Evolutionary conservation across 306 rosid species (phyloP), one percentile per base, ranked within the genome.

Genomic region (Fagus crenata): DNA sequence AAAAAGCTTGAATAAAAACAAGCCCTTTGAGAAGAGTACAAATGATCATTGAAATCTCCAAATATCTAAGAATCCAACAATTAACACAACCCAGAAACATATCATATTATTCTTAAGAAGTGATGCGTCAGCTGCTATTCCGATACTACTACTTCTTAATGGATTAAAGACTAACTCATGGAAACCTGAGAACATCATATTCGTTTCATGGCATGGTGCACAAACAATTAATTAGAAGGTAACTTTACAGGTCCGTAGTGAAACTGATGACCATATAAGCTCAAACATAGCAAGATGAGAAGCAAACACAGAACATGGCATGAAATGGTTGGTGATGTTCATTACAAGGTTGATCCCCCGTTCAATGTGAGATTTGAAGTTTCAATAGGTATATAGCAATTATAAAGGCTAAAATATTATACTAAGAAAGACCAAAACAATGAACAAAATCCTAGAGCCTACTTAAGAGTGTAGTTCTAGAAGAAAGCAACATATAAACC

Each of bases 401-500:
- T 14, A 64, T 64, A 15, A 49, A 54, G 31, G 17, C 43, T 15
- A 36, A 53, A 40, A 11, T 53, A 68, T 28, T 14, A 40, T 31
- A 4, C 42, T 7, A 39, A 28, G 40, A 51, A 39, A 39, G 65
- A 65, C 53, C 69, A 64, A n/a, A 13, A 39, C 2, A 67, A 33
- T 18, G 71, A 28, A 70, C 61, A 63, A 69, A 80, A 80, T 49
- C 31, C 36, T 59, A 35, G 53, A 71, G 56, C 81, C 71, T 72
- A 78, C 37, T 80, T 78, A 64, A 46, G 84, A 80, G 85, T 67
- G 53, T 69, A 78, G 58, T 73, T 82, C 69, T 35, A 80, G 75
- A 82, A 71, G 46, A 53, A 72, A 80, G 81, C 78, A 87, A 76
- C 69, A 78, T 77, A 56, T 49, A 81, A 82, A 74, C 83, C 79